Evolutionary conservation across 345 rosid species (phyloP), one percentile per base, ranked within the genome.

Genomic region (Eucalyptus decipiens): DNA sequence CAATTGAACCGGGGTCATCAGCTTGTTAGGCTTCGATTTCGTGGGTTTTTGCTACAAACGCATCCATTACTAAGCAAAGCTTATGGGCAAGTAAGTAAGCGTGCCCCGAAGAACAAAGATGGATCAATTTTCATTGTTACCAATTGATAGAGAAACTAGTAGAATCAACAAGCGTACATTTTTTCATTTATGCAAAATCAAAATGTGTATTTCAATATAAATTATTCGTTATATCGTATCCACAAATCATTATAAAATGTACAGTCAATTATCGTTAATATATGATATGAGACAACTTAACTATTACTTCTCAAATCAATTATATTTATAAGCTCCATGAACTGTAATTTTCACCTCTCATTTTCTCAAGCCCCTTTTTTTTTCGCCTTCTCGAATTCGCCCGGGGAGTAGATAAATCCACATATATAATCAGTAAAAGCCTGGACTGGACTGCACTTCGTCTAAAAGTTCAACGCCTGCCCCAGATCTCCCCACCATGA

Each of bases 71-170:
- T 21, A 52, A 52, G 1, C 58, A 52, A 52, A 8, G 5, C 58
- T 52, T 0, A 1, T 52, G 40, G 19, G 23, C 5, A 0, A 67
- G 40, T 34, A n/a, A 67, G 3, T 34, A n/a, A 67, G 3, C 0
- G 21, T 67, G 21, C 40, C 21, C 3, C 2, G 0, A 67, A 67
- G 11, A 16, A n/a, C 0, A 16, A 1, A n/a, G 5, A 67, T 16
- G 6, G 23, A 67, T 17, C 21, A 2, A 16, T 7, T n/a, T n/a
- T 16, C 0, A 67, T 67, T 9, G 16, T 28, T 28, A 15, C 23
- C 17, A 15, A 67, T 16, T 1, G 40, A 17, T 32, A 32, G 37
- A 67, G 24, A 67, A 67, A 32, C 11, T 32, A 67, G 42, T 30
- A 0, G 42, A 1, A 32, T 67, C 24, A 10, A 18, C 0, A 24